Base-by-base conservation (phyloP, 768 basidiomycete genomes). In the Flagelloscypha sp. region DNA sequence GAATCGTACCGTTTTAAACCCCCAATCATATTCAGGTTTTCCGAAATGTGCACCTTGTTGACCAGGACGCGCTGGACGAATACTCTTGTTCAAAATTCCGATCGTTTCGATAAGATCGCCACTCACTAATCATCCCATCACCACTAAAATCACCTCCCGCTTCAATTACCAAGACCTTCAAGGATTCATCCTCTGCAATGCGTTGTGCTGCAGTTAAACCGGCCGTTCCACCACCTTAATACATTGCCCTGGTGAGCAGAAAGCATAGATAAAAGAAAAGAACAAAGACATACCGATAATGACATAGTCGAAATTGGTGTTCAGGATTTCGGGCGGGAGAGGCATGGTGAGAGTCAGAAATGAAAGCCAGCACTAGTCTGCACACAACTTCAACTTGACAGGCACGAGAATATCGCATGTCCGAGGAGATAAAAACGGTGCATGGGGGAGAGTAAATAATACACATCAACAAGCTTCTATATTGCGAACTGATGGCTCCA, bases 181-280 rank as follows among this genome's bases (percentile, higher is more conserved):
- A 24, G 9, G 24, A 11, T 4, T 32, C 13, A 27, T 49, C 41
- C 25, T 59, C 55, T 9, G 58, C 42, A 3, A 62, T 43, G 9
- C 59, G 54, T 24, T 43, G 40, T 4, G 59, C 61, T 27, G 60
- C 48, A 10, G 58, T 55, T 16, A 60, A 39, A 6, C 60, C 61
- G 13, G 61, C 48, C 5, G 57, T 55, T 7, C 61, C 61, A 18
- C 60, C 60, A 30, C 61, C 61, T 27, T 12, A 2, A 27, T 16
- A 22, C n/a, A n/a, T n/a, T n/a, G n/a, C n/a, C 24, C 9, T 13
- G 21, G 32, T 20, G 12, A 19, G 16, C n/a, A 7, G 24, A 15
- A 27, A 27, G 27, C 28, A 20, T 30, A n/a, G 18, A 18, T n/a
- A 27, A 20, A 16, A 13, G 15, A 11, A n/a, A 11, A 24, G 17